Conservation (phyloP, 2,329 filamentous ascomycete genomes). For the Amauroascus verrucosus region DNA sequence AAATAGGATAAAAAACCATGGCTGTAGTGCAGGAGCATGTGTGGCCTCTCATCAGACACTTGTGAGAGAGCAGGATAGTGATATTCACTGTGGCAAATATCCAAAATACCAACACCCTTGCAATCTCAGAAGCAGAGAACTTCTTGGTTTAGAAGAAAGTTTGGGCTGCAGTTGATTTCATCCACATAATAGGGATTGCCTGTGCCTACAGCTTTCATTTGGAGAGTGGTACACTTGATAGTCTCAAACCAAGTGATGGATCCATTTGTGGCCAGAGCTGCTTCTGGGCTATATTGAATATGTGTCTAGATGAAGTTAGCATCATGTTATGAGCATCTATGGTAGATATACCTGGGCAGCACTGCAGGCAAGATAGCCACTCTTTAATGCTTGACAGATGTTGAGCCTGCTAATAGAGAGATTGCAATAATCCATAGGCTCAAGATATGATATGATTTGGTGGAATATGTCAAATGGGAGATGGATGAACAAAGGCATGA, state of each 20-base stretch:
- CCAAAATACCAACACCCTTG: not conserved
- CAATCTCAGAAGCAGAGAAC: not conserved
- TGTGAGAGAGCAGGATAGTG: not conserved
- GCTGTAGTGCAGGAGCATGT: not conserved
- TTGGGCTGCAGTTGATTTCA: not conserved
- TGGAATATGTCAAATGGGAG: not conserved
- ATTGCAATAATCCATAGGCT: not conserved
- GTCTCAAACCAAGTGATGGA: not conserved
- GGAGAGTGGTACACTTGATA: not conserved
- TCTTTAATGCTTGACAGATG: not conserved
- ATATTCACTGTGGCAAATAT: not conserved
- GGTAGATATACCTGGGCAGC: not conserved
- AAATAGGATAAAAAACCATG: not conserved
- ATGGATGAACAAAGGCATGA: not conserved
- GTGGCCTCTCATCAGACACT: not conserved
- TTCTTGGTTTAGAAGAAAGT: not conserved
- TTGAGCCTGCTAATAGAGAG: not conserved
- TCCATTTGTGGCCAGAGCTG: not conserved
- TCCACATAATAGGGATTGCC: not conserved
- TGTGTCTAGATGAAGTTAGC: constrained; percentile 1
- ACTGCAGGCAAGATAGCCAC: not conserved
- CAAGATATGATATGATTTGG: not conserved
- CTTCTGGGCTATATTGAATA: not conserved
- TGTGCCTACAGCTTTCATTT: not conserved
- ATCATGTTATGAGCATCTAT: not conserved